Evolutionary conservation across 306 rosid species (phyloP), one percentile per base, ranked within the genome.

Genomic region (Pueraria montana): DNA sequence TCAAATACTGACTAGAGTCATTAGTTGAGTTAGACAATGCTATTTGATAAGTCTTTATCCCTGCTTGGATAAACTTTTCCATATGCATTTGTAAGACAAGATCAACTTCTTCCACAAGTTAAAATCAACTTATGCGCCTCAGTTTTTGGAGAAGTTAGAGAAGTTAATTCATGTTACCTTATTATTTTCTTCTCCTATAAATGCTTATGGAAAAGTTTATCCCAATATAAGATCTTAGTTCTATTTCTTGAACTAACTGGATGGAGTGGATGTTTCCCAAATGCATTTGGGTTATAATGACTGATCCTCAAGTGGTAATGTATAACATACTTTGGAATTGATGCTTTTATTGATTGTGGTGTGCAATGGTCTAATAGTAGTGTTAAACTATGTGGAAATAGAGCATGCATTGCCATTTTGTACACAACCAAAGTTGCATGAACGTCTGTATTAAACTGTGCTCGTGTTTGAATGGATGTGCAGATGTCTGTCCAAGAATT

Each of bases 401-500:
- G 11, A 61, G 8, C 62, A 23, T 59, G 48, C 72, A 59, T 30
- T 56, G 78, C 48, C 82, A 69, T 50, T 38, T 61, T 27, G 38
- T 43, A 46, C 40, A 20, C 40, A 20, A 61, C 27, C 34, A 5
- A 50, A 27, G 52, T 81, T 26, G 11, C 49, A 1, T 4, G 40
- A 64, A 84, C 13, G 1, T 59, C 6, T 68, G 50, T 38, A 65
- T 76, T 76, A 26, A 26, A 75, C 4, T 6, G 20, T 13, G 2
- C 30, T 11, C 40, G 50, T 73, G 52, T 59, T 43, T 68, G 53
- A 52, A 36, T 69, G 80, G 30, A 43, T 53, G 21, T 89, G 82
- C 95, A 96, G 99, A 96, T 94, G 99, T 94, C 99, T 10, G 99
- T 96, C 24, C 99, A 96, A 80, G 99, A 96, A 81, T 88, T 94